phyloP scores from a whole-genome alignment of 2,329 filamentous ascomycete genomes.

The Fusarium sambucinum region DNA sequence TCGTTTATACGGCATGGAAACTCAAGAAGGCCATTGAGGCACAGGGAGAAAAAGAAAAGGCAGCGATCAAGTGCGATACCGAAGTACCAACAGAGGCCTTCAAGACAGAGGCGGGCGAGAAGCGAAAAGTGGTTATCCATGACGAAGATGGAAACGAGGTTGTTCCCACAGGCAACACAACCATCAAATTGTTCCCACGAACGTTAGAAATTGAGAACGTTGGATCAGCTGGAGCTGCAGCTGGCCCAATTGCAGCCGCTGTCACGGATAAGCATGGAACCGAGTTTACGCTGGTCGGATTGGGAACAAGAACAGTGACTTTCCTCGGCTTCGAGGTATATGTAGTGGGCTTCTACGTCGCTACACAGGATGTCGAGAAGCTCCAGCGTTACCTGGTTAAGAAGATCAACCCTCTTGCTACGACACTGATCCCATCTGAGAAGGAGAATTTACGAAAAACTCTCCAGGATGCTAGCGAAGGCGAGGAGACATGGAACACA shows the following conservation, averaged over 20 bases:
- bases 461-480: constrained; percentile 76
- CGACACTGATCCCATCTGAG: constrained; percentile 84
- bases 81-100: constrained; percentile 60
- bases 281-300: constrained; percentile 88
- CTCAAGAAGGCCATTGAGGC: constrained; percentile 58
- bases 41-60: constrained; percentile 52
- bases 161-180: constrained; percentile 83
- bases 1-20: constrained; percentile 65
- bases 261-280: constrained; percentile 58
- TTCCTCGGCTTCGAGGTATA: constrained; percentile 94
- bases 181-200: constrained; percentile 83
- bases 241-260: constrained; percentile 54
- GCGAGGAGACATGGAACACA: constrained; percentile 79
- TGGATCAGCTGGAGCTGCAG: constrained; percentile 42
- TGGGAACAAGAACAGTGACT: constrained; percentile 89
- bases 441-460: constrained; percentile 77
- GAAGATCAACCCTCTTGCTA: constrained; percentile 81
- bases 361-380: constrained; percentile 82
- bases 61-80: constrained; percentile 59
- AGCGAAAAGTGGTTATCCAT: constrained; percentile 71
- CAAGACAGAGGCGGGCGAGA: constrained; percentile 61
- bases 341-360: constrained; percentile 91
- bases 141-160: constrained; percentile 79
- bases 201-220: constrained; percentile 71
- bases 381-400: constrained; percentile 83